Conservation (phyloP, 345 rosid genomes). For the Aquilaria malaccensis region DNA sequence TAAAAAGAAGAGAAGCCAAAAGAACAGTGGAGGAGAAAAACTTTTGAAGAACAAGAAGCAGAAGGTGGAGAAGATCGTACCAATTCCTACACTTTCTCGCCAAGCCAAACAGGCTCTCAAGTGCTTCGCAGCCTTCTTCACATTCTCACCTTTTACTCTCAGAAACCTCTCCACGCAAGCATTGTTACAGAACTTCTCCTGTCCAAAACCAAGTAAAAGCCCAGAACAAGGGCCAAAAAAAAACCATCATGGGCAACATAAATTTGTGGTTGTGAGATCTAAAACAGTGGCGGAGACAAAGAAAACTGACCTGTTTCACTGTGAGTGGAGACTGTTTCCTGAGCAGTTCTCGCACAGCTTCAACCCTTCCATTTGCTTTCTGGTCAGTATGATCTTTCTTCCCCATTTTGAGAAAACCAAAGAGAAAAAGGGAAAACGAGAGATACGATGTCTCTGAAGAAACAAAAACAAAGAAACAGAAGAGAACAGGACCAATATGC, state of each 20-base stretch:
- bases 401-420: slow-evolving; percentile 43
- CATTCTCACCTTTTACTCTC: slow-evolving; percentile 65
- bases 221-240: background rate
- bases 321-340: slow-evolving; percentile 73
- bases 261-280: no score
- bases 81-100: slow-evolving; percentile 70
- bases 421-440: background rate
- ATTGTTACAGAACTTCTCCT: slow-evolving; percentile 89
- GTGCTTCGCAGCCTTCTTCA: slow-evolving; percentile 80
- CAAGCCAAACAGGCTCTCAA: slow-evolving; percentile 81
- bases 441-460: background rate
- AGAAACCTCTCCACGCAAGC: slow-evolving; percentile 78
- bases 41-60: background rate
- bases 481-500: slow-evolving; percentile 22
- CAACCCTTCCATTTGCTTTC: slow-evolving; percentile 29
- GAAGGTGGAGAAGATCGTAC: slow-evolving; percentile 20
- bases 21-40: background rate
- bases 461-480: slow-evolving; percentile 8
- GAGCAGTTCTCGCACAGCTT: slow-evolving; percentile 61
- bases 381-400: slow-evolving; percentile 44
- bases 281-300: background rate
- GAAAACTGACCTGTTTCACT: slow-evolving; percentile 54
- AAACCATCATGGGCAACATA: background rate
- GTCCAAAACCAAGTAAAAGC: slow-evolving; percentile 13
- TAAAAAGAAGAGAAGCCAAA: slow-evolving; percentile 11